Evolutionary conservation across 768 basidiomycete genomes (phyloP).

Genomic region (Podaxis sp.): DNA sequence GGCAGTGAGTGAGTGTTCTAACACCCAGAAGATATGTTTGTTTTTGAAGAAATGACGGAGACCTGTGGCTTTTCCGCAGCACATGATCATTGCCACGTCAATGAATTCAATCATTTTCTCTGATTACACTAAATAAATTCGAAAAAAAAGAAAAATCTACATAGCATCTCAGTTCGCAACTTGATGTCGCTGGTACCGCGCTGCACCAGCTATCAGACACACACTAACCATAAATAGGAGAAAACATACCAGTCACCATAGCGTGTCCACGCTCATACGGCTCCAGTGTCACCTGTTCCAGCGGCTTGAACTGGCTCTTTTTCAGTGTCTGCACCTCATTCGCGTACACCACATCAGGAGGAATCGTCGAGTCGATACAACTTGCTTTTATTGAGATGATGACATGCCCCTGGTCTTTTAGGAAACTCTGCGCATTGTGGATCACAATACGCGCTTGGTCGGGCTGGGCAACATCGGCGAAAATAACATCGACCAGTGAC

Average conservation of each 20-base stretch:
- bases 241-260: constrained; percentile 72
- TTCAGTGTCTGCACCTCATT: constrained; percentile 80
- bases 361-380: constrained; percentile 95
- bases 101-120: neutral
- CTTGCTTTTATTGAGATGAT: constrained; percentile 99
- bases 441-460: constrained; percentile 97
- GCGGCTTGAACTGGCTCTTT: constrained; percentile 79
- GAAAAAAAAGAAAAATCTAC: neutral
- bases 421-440: constrained; percentile 91
- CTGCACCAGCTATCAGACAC: constrained; percentile 7
- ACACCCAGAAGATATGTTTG: neutral
- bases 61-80: neutral
- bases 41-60: neutral
- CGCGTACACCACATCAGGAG: constrained; percentile 87
- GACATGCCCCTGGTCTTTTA: constrained; percentile 88
- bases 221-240: constrained; percentile 46
- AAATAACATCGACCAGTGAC: constrained; percentile 93
- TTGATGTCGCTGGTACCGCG: constrained; percentile 21
- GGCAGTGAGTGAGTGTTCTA: neutral
- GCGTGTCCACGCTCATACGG: constrained; percentile 90
- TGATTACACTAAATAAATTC: neutral
- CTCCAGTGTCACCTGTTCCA: constrained; percentile 95
- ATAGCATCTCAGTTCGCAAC: constrained; percentile 12
- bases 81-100: constrained; percentile 10
- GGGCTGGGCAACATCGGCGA: constrained; percentile 97